Evolutionary conservation across 148 eudicot species (phyloP).

Genomic region (Rheum nobile): DNA sequence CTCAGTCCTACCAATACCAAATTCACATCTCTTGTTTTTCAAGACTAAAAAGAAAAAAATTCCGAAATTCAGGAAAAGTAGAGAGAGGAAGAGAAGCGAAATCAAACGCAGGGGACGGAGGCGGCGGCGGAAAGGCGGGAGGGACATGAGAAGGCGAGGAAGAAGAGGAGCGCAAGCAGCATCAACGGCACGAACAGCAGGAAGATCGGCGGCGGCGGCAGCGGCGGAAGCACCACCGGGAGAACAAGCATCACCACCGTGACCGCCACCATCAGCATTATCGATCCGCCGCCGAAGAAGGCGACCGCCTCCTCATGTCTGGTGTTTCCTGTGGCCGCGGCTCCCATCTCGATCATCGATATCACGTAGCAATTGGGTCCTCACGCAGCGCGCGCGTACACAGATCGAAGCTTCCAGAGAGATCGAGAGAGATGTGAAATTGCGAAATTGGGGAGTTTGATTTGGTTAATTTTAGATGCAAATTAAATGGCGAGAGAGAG

Average conservation of each 20-base stretch:
- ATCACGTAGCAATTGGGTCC: no score
- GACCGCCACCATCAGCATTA: conserved; percentile 3
- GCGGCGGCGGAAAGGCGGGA: not conserved
- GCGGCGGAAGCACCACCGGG: not conserved
- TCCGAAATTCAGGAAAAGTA: no score
- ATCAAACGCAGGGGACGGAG: not conserved
- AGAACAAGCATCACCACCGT: not conserved
- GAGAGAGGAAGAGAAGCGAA: not conserved
- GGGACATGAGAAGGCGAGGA: not conserved
- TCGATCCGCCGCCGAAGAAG: not conserved
- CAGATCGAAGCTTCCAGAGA: no score
- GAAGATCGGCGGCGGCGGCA: conserved; percentile 4
- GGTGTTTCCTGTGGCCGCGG: not conserved
- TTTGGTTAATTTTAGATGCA: no score
- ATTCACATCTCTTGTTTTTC: no score
- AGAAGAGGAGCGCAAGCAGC: conserved; percentile 1
- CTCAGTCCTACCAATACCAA: no score
- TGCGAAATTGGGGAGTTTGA: not conserved
- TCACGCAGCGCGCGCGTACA: no score
- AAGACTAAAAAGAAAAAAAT: no score
- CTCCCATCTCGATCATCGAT: not conserved
- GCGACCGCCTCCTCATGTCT: not conserved
- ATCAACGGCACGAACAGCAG: not conserved
- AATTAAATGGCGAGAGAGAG: no score
- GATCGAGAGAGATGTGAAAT: not conserved